These are phyloP conservation scores for Eutrema japonicum DNA, from an alignment of 345 rosid genomes.

Conservation along the genomic window DNA sequence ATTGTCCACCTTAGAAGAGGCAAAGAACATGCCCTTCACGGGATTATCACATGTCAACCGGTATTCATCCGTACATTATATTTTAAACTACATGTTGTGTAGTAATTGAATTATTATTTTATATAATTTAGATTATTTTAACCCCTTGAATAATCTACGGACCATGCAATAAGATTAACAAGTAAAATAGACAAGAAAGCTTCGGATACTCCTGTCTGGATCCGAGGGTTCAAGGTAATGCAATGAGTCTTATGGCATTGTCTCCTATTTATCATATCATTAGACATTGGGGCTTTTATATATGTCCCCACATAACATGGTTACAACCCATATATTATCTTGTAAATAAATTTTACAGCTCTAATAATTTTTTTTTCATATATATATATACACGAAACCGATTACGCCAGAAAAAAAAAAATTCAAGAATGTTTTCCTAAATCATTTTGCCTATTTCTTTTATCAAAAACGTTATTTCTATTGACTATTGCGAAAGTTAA, in stretches of 20 bases:
- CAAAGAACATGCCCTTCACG: conserved; percentile 43
- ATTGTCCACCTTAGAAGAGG: conserved; percentile 42
- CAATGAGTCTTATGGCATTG: conserved; percentile 31
- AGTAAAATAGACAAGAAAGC: conserved; percentile 32
- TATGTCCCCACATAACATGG: conserved; percentile 41
- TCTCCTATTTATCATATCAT: conserved; percentile 32
- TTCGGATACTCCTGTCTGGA: conserved; percentile 33
- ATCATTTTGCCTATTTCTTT: not conserved
- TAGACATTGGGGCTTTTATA: not conserved
- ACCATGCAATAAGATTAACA: conserved; percentile 31
- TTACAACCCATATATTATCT: not conserved
- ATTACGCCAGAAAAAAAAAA: not conserved
- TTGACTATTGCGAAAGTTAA: not conserved
- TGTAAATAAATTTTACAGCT: not conserved
- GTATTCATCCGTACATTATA: conserved; percentile 45
- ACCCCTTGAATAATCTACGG: not conserved
- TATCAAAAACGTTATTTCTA: not conserved
- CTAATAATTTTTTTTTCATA: not conserved
- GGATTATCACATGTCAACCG: conserved; percentile 44
- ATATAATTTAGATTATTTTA: conserved; percentile 9
- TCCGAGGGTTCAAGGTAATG: conserved; percentile 38
- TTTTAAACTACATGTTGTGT: conserved; percentile 14
- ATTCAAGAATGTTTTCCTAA: not conserved
- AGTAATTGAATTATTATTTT: not conserved
- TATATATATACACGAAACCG: not conserved